phyloP scores from a whole-genome alignment of 768 basidiomycete species.

The Phanerochaete sordida region DNA sequence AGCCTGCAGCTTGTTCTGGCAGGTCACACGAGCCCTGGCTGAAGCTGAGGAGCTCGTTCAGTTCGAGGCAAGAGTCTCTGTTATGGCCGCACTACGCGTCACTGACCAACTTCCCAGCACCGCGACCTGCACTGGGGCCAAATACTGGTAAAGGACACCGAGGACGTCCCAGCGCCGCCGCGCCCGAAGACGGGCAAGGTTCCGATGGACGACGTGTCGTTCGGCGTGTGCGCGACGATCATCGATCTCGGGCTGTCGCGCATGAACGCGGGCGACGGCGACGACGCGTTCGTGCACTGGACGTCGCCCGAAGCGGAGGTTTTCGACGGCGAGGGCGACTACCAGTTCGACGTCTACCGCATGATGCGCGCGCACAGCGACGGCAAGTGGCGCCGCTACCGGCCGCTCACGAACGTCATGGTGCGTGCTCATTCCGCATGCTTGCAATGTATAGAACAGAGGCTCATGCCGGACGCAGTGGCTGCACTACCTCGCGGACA shows the following conservation, averaged over 20 bases:
- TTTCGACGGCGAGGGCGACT: constrained; percentile 91
- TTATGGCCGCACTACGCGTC: no score
- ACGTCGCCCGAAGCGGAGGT: constrained; percentile 85
- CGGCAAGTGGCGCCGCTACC: constrained; percentile 69
- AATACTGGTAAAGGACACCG: constrained; percentile 70
- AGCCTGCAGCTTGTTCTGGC: constrained; percentile 89
- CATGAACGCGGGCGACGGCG: constrained; percentile 57
- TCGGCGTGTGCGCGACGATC: constrained; percentile 77
- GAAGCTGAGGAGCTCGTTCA: constrained; percentile 75
- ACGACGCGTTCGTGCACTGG: constrained; percentile 50
- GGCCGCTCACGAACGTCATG: constrained; percentile 87
- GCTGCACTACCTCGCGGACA: constrained; percentile 80
- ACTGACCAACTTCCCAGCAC: no score
- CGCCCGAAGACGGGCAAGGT: constrained; percentile 21
- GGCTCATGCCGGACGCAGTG: constrained; percentile 49
- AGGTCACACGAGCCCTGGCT: constrained; percentile 73
- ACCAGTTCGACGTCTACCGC: constrained; percentile 94
- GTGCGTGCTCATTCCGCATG: constrained; percentile 40
- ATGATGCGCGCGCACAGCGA: constrained; percentile 69
- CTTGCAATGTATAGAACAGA: background rate
- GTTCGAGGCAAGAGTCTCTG: constrained; percentile 81
- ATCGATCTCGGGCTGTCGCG: constrained; percentile 95
- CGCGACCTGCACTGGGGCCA: constrained; percentile 99
- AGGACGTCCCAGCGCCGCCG: constrained; percentile 25
- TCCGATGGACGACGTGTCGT: constrained; percentile 60